Evolutionary conservation across 495 filamentous ascomycete genomes (phyloP).

Genomic region (Neurospora tetrasperma): DNA sequence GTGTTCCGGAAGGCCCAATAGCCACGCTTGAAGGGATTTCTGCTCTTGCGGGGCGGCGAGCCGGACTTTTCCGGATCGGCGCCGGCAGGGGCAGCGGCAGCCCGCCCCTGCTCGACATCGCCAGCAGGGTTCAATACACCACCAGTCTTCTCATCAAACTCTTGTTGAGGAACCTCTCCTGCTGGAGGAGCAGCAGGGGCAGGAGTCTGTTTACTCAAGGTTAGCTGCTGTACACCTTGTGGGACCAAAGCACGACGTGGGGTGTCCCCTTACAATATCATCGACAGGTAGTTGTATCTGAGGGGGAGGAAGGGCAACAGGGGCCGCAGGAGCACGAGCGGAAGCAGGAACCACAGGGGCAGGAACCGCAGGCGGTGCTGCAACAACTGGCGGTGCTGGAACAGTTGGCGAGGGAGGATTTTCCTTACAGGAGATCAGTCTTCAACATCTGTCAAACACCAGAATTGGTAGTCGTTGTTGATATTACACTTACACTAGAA

Average conservation of each 20-base stretch:
- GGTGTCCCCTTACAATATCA: background rate
- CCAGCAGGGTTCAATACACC: slow-evolving; percentile 1
- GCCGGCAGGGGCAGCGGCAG: background rate
- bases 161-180: slow-evolving; percentile 8
- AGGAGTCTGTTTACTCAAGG: slow-evolving; percentile 5
- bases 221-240: background rate
- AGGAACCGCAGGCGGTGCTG: background rate
- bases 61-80: slow-evolving; percentile 9
- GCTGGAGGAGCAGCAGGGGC: slow-evolving; percentile 2
- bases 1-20: slow-evolving; percentile 17
- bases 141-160: slow-evolving; percentile 8
- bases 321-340: background rate
- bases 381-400: background rate
- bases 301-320: background rate
- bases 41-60: slow-evolving; percentile 1
- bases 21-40: slow-evolving; percentile 9
- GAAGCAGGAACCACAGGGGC: background rate
- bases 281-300: background rate
- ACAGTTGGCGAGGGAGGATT: background rate
- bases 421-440: background rate
- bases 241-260: background rate
- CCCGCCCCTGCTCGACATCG: slow-evolving; percentile 6
- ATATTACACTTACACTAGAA: slow-evolving; percentile 9
- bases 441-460: background rate
- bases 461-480: background rate